phyloP scores from a whole-genome alignment of 2,329 filamentous ascomycete species.

The Beauveria scarabaeidicola region DNA sequence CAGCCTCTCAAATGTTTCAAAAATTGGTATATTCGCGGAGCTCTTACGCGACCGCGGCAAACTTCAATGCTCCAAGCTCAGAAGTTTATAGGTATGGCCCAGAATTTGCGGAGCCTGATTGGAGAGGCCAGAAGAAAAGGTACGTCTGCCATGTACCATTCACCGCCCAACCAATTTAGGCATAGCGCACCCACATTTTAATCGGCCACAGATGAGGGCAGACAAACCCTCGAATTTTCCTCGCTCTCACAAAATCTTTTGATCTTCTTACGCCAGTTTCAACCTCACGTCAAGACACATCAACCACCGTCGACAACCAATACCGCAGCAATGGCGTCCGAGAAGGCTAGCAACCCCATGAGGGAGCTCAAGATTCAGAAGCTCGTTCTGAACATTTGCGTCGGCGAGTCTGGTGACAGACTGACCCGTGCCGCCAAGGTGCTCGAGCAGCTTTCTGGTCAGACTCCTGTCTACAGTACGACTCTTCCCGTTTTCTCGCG shows the following conservation, averaged over 20 bases:
- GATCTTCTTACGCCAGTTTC: slow-evolving; percentile 18
- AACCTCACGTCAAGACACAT: slow-evolving; percentile 26
- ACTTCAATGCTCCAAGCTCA: slow-evolving; percentile 36
- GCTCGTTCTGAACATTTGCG: slow-evolving; percentile 98
- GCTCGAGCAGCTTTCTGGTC: slow-evolving; percentile 98
- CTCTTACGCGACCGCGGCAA: slow-evolving; percentile 31
- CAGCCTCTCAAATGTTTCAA: slow-evolving; percentile 31
- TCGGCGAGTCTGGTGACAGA: slow-evolving; percentile 99
- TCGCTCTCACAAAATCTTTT: slow-evolving; percentile 27
- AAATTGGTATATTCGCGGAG: slow-evolving; percentile 31
- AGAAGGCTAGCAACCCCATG: slow-evolving; percentile 97
- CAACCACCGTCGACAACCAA: slow-evolving; percentile 24
- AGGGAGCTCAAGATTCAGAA: slow-evolving; percentile 99
- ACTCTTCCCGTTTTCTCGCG: slow-evolving; percentile 16
- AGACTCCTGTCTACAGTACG: slow-evolving; percentile 98
- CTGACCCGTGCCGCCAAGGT: slow-evolving; percentile 99
- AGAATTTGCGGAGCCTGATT: slow-evolving; percentile 40
- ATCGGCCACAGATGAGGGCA: slow-evolving; percentile 28
- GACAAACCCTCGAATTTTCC: slow-evolving; percentile 33
- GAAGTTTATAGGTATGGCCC: slow-evolving; percentile 24
- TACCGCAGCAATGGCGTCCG: slow-evolving; percentile 46
- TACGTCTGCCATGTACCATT: slow-evolving; percentile 25
- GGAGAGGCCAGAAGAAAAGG: slow-evolving; percentile 27
- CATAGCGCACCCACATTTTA: slow-evolving; percentile 16
- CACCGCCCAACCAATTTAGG: slow-evolving; percentile 19